Conservation (phyloP, 2,329 filamentous ascomycete species). For the Fusarium vanettenii region DNA sequence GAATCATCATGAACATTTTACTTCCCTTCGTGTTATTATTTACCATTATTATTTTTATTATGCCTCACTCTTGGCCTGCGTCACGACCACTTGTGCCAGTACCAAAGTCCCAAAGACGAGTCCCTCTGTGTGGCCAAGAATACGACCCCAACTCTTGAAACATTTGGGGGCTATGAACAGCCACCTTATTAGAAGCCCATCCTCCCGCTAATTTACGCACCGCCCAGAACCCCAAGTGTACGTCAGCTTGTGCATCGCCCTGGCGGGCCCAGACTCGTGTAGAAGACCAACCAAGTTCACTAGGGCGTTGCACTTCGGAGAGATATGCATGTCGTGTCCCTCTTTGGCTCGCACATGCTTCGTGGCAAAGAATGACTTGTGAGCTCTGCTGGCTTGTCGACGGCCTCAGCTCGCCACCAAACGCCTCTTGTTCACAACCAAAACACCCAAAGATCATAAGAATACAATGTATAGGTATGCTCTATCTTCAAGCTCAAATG, state of each 20-base stretch:
- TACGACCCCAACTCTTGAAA: neutral
- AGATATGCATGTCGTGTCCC: neutral
- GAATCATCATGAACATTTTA: neutral
- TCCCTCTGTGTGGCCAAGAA: constrained; percentile 18
- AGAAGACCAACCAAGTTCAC: neutral
- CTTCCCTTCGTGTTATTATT: neutral
- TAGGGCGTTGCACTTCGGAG: neutral
- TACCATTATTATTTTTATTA: neutral
- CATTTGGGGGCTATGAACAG: neutral
- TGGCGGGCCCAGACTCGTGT: neutral
- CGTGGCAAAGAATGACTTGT: neutral
- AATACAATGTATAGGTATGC: neutral
- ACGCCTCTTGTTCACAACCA: neutral
- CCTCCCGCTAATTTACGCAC: neutral
- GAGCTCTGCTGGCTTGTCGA: neutral
- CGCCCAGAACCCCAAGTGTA: neutral
- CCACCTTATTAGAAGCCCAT: constrained; percentile 18
- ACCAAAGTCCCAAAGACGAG: constrained; percentile 12
- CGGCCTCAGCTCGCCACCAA: neutral
- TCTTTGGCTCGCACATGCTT: neutral
- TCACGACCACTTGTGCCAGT: neutral
- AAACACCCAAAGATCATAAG: neutral
- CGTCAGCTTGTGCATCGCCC: neutral
- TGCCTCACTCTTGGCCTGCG: neutral
- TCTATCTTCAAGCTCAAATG: neutral